A percentile compares a stretch with the other conserved stretches of the same genome.
Conservation (phyloP, 2,329 filamentous ascomycete species). For the Mycosphaerelloides madeirae region DNA sequence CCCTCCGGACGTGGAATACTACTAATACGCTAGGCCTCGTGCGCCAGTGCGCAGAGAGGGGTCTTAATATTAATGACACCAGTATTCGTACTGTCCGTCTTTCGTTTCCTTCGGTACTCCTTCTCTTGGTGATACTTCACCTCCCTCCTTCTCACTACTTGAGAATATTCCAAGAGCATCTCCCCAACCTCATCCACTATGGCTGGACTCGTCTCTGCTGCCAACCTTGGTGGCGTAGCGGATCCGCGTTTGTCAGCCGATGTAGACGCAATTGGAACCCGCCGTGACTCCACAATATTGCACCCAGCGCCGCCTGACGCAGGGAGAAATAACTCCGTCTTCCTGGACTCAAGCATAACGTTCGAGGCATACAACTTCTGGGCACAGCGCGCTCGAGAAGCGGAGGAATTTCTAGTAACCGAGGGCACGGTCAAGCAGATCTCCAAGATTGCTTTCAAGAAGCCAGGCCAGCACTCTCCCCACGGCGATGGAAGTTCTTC, state of each 20-base stretch:
- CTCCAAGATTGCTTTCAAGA: slow-evolving; percentile 4
- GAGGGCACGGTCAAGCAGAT: slow-evolving; percentile 5
- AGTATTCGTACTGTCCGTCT: too few species aligned
- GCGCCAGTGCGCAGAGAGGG: too few species aligned
- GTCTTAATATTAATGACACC: too few species aligned
- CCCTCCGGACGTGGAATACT: too few species aligned
- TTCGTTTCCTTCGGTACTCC: too few species aligned
- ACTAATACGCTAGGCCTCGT: too few species aligned
- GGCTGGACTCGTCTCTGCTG: not conserved
- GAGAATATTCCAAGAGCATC: too few species aligned
- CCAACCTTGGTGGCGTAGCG: slow-evolving; percentile 10
- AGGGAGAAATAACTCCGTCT: slow-evolving; percentile 10
- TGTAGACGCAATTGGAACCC: slow-evolving; percentile 9
- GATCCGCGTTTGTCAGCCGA: slow-evolving; percentile 12
- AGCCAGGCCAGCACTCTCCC: not conserved
- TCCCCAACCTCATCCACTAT: too few species aligned
- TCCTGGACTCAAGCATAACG: slow-evolving; percentile 10
- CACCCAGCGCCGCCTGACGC: not conserved
- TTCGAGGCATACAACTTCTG: slow-evolving; percentile 16
- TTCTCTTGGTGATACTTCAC: too few species aligned
- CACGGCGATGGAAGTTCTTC: not conserved
- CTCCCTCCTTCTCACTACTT: too few species aligned
- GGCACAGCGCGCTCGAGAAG: slow-evolving; percentile 13
- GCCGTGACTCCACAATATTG: slow-evolving; percentile 6
- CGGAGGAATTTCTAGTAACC: slow-evolving; percentile 9